Percentiles rank a stretch among this genome's conserved stretches.
Conservation (phyloP, 495 filamentous ascomycete species). For the Staphylotrichum longicolle region DNA sequence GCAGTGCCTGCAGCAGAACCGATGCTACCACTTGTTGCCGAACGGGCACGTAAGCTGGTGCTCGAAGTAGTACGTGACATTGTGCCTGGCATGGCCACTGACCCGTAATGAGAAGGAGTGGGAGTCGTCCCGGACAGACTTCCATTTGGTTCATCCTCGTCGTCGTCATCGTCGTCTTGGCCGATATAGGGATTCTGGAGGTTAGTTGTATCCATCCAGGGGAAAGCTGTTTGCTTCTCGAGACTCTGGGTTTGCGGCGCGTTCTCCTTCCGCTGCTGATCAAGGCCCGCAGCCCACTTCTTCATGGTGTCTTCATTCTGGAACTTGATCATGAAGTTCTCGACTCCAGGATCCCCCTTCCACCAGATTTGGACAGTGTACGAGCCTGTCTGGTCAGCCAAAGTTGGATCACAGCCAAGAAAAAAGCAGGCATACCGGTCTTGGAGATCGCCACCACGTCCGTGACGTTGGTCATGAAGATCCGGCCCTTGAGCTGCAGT, state of each 20-base stretch:
- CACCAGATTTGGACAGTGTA: conserved; percentile 97
- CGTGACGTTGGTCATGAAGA: conserved; percentile 99
- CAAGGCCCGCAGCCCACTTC: conserved; percentile 73
- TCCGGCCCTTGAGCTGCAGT: conserved; percentile 90
- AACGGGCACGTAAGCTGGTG: conserved; percentile 75
- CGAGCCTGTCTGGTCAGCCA: conserved; percentile 58
- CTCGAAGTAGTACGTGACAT: conserved; percentile 78
- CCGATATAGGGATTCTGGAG: conserved; percentile 74
- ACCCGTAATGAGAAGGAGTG: conserved; percentile 21
- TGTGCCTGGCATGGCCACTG: conserved; percentile 34
- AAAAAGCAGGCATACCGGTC: conserved; percentile 59
- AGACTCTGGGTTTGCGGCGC: conserved; percentile 30
- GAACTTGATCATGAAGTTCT: conserved; percentile 94
- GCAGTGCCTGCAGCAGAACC: conserved; percentile 48
- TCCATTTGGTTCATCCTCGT: conserved; percentile 53
- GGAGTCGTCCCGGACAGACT: conserved; percentile 25
- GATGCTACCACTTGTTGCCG: conserved; percentile 70
- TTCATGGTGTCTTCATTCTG: conserved; percentile 86
- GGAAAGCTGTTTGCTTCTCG: conserved; percentile 59
- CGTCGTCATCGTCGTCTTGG: conserved; percentile 74
- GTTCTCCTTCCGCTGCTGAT: conserved; percentile 57
- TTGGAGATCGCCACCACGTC: conserved; percentile 81
- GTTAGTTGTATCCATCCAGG: conserved; percentile 62
- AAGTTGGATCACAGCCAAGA: neutral
- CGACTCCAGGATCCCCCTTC: conserved; percentile 94